Evolutionary conservation across 257 asterid genomes (phyloP).

Genomic region (Buddleja alternifolia): DNA sequence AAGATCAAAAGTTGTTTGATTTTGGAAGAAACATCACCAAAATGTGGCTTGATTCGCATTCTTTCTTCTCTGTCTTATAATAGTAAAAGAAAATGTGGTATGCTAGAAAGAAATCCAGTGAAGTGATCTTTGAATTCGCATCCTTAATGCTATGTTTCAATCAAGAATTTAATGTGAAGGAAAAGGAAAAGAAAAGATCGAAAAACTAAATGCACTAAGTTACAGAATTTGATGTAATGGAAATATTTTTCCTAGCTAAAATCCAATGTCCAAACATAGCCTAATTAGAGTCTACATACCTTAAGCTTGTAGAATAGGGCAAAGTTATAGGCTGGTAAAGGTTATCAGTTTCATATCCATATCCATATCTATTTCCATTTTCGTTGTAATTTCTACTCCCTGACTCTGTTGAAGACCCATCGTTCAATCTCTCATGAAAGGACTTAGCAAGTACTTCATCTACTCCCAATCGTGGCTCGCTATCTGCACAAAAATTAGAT

Average conservation of each 20-base stretch:
- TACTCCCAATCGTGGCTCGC: constrained; percentile 61
- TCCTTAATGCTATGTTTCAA: too few species aligned
- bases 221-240: too few species aligned
- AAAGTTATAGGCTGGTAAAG: constrained; percentile 45
- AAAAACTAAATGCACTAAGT: too few species aligned
- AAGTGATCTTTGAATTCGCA: too few species aligned
- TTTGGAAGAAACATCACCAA: constrained; percentile 3
- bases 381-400: constrained; percentile 40
- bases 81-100: too few species aligned
- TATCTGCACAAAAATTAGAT: constrained; percentile 43
- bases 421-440: constrained; percentile 70
- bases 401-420: constrained; percentile 59
- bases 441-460: constrained; percentile 83
- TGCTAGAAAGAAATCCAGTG: too few species aligned
- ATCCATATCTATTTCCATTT: constrained; percentile 34
- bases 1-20: neutral
- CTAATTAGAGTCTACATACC: constrained; percentile 34
- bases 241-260: too few species aligned
- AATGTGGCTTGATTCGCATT: too few species aligned
- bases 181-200: too few species aligned
- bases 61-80: too few species aligned
- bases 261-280: neutral
- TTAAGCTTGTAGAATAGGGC: constrained; percentile 44
- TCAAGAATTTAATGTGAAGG: too few species aligned
- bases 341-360: constrained; percentile 41